phyloP scores from a whole-genome alignment of 345 rosid species.

The Eucalyptus tenuipes region DNA sequence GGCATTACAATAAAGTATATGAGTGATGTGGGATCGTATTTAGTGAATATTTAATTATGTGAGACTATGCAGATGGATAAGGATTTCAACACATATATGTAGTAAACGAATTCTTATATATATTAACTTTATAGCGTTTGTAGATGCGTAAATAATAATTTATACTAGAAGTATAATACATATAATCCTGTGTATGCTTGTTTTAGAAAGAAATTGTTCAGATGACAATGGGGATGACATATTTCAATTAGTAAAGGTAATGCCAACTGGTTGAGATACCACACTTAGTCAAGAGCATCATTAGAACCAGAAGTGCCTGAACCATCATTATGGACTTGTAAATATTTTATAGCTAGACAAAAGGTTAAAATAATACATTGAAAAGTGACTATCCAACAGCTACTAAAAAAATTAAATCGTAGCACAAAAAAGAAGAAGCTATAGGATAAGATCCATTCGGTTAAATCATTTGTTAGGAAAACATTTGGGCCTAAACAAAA shows the following conservation, averaged over 20 bases:
- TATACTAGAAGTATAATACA: not conserved
- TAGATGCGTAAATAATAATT: not conserved
- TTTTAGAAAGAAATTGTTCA: not conserved
- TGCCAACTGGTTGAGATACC: not conserved
- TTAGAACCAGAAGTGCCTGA: not conserved
- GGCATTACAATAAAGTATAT: not conserved
- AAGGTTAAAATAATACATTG: not conserved
- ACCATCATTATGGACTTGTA: not conserved
- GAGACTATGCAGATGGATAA: accelerated
- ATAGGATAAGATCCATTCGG: not conserved
- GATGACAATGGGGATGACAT: not conserved
- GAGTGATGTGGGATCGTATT: not conserved
- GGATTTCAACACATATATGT: not conserved
- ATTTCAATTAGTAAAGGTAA: not conserved
- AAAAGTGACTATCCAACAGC: not conserved
- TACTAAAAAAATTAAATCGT: not conserved
- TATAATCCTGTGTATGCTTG: not conserved
- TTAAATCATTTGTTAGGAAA: not conserved
- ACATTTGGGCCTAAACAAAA: not conserved
- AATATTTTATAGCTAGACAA: not conserved
- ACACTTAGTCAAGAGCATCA: not conserved
- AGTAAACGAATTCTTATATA: not conserved
- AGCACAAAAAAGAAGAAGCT: not conserved
- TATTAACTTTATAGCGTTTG: not conserved
- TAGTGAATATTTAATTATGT: not conserved